phyloP scores from a whole-genome alignment of 23 red algal species.

The Cyanidiococcus yangmingshanensis region DNA sequence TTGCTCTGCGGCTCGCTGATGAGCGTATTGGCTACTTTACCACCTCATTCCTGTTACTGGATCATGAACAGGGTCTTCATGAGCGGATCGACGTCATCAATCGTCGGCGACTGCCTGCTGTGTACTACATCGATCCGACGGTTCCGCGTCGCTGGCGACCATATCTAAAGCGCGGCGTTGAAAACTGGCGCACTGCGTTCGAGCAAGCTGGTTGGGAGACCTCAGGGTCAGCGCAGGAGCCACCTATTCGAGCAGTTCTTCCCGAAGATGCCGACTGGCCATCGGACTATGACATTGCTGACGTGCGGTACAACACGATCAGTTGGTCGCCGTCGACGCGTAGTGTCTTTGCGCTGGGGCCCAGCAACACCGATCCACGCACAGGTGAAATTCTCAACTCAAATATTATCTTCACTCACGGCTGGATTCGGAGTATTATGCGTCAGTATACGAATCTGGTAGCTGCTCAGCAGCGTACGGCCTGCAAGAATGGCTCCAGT shows the following conservation, averaged over 20 bases:
- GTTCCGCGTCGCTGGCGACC: slow-evolving; percentile 10
- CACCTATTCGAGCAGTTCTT: slow-evolving; percentile 13
- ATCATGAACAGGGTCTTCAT: slow-evolving; percentile 1
- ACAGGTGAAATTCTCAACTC: slow-evolving; percentile 27
- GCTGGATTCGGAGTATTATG: background rate
- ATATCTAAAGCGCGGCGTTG: background rate
- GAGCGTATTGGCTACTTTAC: slow-evolving; percentile 32
- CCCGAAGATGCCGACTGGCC: slow-evolving; percentile 30
- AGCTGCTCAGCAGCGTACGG: background rate
- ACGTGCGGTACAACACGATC: slow-evolving; percentile 22
- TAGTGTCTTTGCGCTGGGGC: slow-evolving; percentile 15
- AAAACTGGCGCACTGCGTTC: slow-evolving; percentile 24
- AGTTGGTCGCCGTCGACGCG: slow-evolving; percentile 16
- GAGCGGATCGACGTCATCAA: slow-evolving; percentile 4
- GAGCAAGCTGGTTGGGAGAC: slow-evolving; percentile 6
- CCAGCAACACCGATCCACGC: slow-evolving; percentile 24
- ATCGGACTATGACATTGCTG: slow-evolving; percentile 17
- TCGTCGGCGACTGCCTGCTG: slow-evolving; percentile 17
- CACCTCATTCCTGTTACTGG: slow-evolving; percentile 11
- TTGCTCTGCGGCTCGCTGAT: slow-evolving; percentile 17
- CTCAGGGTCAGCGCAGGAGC: background rate
- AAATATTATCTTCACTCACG: slow-evolving; percentile 36
- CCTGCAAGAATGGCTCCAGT: background rate
- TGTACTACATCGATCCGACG: slow-evolving; percentile 21
- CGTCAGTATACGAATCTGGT: background rate